Base-by-base conservation (phyloP, 352 stramenopile genomes). In the Phytophthora multivora region DNA sequence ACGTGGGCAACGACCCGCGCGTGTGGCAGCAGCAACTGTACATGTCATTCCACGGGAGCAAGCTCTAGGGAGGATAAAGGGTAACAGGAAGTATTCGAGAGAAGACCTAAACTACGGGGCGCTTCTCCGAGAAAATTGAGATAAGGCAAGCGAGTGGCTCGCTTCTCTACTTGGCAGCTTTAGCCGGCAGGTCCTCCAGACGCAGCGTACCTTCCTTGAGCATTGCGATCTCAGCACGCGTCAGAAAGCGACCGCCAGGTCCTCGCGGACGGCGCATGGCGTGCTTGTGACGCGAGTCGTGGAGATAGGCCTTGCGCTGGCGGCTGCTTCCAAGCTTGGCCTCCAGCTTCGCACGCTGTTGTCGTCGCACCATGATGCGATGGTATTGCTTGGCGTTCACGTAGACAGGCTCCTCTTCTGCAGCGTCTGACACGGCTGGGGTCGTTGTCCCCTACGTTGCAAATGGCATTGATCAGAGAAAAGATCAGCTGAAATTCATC, bases 371-470 rank as follows among this genome's bases (percentile, higher is more conserved):
- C 79, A 96, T 89, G 57, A 96, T 96, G 16, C 89, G 83, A 61
- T 96, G 85, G 64, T 96, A 96, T 61, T 96, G 89, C 75, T 96
- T 96, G 47, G 87, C 89, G 58, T 96, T 96, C 38, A 96, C 89
- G 65, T 96, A 96, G 30, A 96, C 86, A 3, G 88, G 88, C 42
- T 95, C 86, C 61, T 96, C 88, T 26, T 96, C 88, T 88, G 59
- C 28, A 4, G 52, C 26, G 18, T 69, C 60, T 15, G 60, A 48
- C 7, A 59, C 48, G 1, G 31, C 23, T 5, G 56, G 11, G 26
- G 51, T 73, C 4, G 62, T 42, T 1, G 77, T 53, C 35, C 69
- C 73, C 23, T 60, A 54, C 9, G 61, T 61, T 2, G 72, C 4
- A 23, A 23, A 23, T 23, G 52, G 73, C 67, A 23, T 77, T 74